Evolutionary conservation across 306 rosid genomes (phyloP).

Genomic region (Malus sylvestris): DNA sequence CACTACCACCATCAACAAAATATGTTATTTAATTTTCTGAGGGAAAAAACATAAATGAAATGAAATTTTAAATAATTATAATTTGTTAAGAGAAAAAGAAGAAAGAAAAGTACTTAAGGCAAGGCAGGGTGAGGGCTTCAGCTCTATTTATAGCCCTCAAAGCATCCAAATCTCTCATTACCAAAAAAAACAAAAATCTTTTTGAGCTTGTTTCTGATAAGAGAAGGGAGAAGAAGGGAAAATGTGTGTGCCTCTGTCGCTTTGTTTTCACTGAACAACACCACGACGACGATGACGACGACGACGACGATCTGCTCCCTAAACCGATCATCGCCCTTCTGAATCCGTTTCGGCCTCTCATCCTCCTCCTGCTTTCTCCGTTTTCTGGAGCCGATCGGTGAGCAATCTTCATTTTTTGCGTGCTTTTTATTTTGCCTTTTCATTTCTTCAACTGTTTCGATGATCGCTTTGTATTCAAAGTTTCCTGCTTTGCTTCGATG

Average conservation of each 20-base stretch:
- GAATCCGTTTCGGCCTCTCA: constrained; percentile 22
- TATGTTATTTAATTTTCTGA: not conserved
- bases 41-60: not conserved
- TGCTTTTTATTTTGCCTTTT: not conserved
- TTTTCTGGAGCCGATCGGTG: constrained; percentile 41
- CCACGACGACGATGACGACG: constrained; percentile 19
- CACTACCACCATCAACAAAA: constrained; percentile 13
- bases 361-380: constrained; percentile 27
- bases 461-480: constrained; percentile 3
- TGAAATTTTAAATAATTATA: not conserved
- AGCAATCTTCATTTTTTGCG: constrained; percentile 10
- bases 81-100: not conserved
- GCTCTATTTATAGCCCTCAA: not conserved
- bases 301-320: constrained; percentile 8
- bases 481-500: constrained; percentile 2
- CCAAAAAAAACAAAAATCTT: not conserved
- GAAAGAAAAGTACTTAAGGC: too few species aligned
- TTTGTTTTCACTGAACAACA: constrained; percentile 10
- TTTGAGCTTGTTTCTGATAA: not conserved
- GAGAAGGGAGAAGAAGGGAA: not conserved
- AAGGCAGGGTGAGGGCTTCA: not conserved
- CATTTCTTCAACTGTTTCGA: not conserved
- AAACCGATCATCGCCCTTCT: not conserved
- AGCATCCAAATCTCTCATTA: not conserved
- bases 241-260: not conserved